These are phyloP conservation scores for Paxillus ammoniavirescens DNA, from an alignment of 768 basidiomycete species.

Conservation along the genomic window DNA sequence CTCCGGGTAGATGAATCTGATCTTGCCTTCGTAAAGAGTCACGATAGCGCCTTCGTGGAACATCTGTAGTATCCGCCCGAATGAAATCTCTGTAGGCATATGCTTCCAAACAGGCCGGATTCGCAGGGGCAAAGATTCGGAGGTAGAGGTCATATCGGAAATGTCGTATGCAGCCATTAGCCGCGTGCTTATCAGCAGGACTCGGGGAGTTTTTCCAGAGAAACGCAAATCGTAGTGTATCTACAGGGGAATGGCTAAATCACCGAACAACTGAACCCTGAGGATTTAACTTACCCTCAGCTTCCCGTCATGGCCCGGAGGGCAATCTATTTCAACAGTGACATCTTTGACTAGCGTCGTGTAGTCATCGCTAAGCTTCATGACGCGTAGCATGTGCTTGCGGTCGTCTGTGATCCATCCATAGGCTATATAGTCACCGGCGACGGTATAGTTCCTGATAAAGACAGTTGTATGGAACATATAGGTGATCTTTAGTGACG, in stretches of 20 bases:
- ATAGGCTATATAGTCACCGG: slow-evolving; percentile 7
- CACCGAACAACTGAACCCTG: neutral
- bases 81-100: slow-evolving; percentile 21
- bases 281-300: slow-evolving; percentile 17
- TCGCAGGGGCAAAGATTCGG: slow-evolving; percentile 5
- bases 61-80: slow-evolving; percentile 27
- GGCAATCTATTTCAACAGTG: slow-evolving; percentile 27
- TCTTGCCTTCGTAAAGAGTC: slow-evolving; percentile 24
- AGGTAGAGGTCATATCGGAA: slow-evolving; percentile 15
- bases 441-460: slow-evolving; percentile 23
- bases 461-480: slow-evolving; percentile 21
- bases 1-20: slow-evolving; percentile 25
- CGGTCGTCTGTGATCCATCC: slow-evolving; percentile 6
- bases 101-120: slow-evolving; percentile 19
- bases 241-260: slow-evolving; percentile 8
- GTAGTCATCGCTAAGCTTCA: slow-evolving; percentile 18
- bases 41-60: slow-evolving; percentile 27
- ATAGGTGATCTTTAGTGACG: slow-evolving; percentile 25
- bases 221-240: slow-evolving; percentile 30
- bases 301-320: slow-evolving; percentile 24
- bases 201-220: slow-evolving; percentile 22
- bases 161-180: slow-evolving; percentile 30
- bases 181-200: slow-evolving; percentile 26
- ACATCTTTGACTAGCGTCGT: slow-evolving; percentile 19
- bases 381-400: slow-evolving; percentile 9